Evolutionary conservation across 2,329 filamentous ascomycete genomes (phyloP).

Genomic region (Trichoderma hamatum): DNA sequence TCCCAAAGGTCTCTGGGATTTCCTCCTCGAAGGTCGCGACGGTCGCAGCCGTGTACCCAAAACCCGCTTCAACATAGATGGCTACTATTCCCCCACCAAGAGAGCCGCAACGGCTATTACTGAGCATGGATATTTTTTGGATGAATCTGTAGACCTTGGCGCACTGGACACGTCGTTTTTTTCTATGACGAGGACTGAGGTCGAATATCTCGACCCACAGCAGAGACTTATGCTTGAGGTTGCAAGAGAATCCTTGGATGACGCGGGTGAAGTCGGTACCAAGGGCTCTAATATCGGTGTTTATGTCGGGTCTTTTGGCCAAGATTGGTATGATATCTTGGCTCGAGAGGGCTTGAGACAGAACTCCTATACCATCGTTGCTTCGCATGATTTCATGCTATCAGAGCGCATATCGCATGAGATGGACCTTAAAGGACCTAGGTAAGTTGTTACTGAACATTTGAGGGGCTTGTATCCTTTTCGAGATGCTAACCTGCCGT

Average conservation of each 20-base stretch:
- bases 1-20: background rate
- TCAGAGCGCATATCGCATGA: conserved; percentile 39
- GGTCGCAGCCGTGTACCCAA: background rate
- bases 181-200: conserved; percentile 35
- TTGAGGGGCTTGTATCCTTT: too few species aligned
- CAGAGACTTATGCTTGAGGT: conserved; percentile 44
- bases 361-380: conserved; percentile 19
- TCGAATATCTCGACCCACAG: conserved; percentile 42
- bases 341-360: conserved; percentile 29
- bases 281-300: conserved; percentile 39
- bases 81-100: background rate
- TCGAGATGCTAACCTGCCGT: too few species aligned
- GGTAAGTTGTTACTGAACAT: conserved; percentile 30
- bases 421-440: conserved; percentile 53
- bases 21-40: background rate
- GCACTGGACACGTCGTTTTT: conserved; percentile 37
- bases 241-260: conserved; percentile 41
- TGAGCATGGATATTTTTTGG: conserved; percentile 36
- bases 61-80: background rate
- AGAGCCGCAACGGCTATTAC: conserved; percentile 13
- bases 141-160: conserved; percentile 26
- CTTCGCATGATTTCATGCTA: conserved; percentile 35
- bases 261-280: conserved; percentile 38
- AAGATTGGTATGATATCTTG: conserved; percentile 38
- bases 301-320: conserved; percentile 40